phyloP scores from a whole-genome alignment of 352 stramenopile genomes.

The Pythium oligandrum region DNA sequence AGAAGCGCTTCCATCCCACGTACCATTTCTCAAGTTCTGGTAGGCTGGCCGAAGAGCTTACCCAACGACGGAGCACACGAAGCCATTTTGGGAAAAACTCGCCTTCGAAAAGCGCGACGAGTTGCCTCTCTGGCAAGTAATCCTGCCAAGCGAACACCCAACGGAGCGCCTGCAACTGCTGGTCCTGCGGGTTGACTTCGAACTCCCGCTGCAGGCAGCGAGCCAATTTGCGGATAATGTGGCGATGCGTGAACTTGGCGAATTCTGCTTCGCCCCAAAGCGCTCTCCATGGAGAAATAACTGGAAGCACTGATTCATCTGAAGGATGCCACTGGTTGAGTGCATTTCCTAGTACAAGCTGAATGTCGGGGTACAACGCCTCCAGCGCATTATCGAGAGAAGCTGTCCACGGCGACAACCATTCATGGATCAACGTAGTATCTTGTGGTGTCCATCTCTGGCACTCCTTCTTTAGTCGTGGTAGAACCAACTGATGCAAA shows the following conservation, averaged over 20 bases:
- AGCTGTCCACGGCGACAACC: constrained; percentile 65
- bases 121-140: constrained; percentile 62
- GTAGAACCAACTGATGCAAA: constrained; percentile 56
- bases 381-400: constrained; percentile 41
- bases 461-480: constrained; percentile 68
- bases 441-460: constrained; percentile 54
- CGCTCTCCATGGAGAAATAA: constrained; percentile 64
- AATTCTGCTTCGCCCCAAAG: constrained; percentile 80
- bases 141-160: constrained; percentile 77
- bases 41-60: constrained; percentile 40
- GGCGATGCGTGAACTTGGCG: constrained; percentile 77
- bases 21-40: constrained; percentile 81
- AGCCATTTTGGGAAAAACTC: constrained; percentile 92
- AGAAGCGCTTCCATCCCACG: constrained; percentile 78
- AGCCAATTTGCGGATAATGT: constrained; percentile 72
- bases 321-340: constrained; percentile 82
- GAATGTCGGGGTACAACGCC: constrained; percentile 66
- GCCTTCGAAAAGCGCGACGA: constrained; percentile 82
- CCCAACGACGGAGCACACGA: constrained; percentile 75
- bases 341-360: constrained; percentile 46
- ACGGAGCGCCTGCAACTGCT: constrained; percentile 57
- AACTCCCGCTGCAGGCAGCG: constrained; percentile 81
- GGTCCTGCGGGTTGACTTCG: constrained; percentile 63
- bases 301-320: constrained; percentile 52
- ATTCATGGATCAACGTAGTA: constrained; percentile 62